Evolutionary conservation across 1,284 basidiomycete genomes (phyloP), one percentile per base, ranked within the genome.

Genomic region (Ganoderma sp.): DNA sequence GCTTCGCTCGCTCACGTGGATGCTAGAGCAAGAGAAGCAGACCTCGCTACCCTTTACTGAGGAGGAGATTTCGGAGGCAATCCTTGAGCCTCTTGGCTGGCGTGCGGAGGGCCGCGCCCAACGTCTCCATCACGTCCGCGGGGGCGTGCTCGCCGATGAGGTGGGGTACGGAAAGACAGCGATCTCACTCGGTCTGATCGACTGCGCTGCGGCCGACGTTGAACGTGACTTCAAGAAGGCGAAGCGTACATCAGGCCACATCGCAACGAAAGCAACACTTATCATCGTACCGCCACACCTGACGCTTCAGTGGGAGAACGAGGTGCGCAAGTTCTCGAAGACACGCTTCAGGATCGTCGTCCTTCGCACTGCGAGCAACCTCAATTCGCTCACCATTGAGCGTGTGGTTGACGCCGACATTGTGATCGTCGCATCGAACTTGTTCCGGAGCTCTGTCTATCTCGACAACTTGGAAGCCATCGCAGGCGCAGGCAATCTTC

Each of bases 131-230:
- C 85, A 83, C 69, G 82, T 98, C 32, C 87, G 93, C 61, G 97
- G 96, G 17, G 97, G 97, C 37, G 96, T 98, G 64, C 88, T 98
- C 59, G 97, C 97, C 10, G 96, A 98, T 76, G 92, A 97, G 78
- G 96, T 98, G 72, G 96, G 97, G 61, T 98, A 98, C 77, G 96
- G 96, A 43, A 98, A 98, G 82, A 98, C 96, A 0, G 96, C 96
- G 37, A 98, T 98, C 73, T 96, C 95, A 0, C 86, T 98, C 25
- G 96, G 92, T 12, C 84, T 98, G 65, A 92, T 97, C 71, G 90
- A 93, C 75, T 90, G 88, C 75, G 84, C 87, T 65, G 82, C 80
- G 64, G 85, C 87, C 73, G 79, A 84, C 45, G 86, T 92, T 41
- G 83, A 84, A 66, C 82, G 84, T 65, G 86, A 90, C 68, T 86